Evolutionary conservation across 2,329 filamentous ascomycete species (phyloP).

Genomic region (Proliferodiscus dingleyae): DNA sequence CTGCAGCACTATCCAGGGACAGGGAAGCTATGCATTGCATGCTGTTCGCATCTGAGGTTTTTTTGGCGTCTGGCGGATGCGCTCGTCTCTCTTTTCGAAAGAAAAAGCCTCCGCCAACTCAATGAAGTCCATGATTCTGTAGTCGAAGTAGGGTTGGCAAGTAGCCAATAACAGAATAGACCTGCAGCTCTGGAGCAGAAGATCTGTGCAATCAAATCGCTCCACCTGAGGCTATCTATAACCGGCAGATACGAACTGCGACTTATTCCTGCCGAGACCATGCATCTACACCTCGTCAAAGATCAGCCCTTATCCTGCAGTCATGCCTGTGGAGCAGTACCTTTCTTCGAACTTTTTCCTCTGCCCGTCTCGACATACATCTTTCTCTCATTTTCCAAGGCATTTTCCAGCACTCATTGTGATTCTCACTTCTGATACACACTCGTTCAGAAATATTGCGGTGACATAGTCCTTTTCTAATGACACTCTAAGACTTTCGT

Average conservation of each 20-base stretch:
- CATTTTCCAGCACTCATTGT: background rate
- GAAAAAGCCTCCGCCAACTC: too few species aligned
- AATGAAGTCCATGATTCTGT: background rate
- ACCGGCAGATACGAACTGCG: background rate
- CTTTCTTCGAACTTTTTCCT: background rate
- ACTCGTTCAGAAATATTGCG: background rate
- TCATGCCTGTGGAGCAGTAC: too few species aligned
- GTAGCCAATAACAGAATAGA: too few species aligned
- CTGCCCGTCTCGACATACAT: background rate
- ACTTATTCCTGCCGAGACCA: background rate
- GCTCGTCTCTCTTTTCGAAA: too few species aligned
- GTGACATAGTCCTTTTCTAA: too few species aligned
- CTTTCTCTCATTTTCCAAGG: background rate
- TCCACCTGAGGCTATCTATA: background rate
- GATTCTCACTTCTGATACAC: background rate
- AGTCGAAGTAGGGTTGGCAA: too few species aligned
- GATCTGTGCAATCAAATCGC: background rate
- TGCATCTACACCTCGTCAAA: constrained; percentile 4
- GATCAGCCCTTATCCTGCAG: constrained; percentile 11
- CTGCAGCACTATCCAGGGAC: too few species aligned
- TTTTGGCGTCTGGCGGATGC: too few species aligned
- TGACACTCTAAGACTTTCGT: too few species aligned
- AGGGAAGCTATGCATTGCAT: too few species aligned
- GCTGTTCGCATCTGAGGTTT: too few species aligned
- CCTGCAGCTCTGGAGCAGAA: background rate